phyloP scores from a whole-genome alignment of 257 asterid species.

The Phtheirospermum japonicum region DNA sequence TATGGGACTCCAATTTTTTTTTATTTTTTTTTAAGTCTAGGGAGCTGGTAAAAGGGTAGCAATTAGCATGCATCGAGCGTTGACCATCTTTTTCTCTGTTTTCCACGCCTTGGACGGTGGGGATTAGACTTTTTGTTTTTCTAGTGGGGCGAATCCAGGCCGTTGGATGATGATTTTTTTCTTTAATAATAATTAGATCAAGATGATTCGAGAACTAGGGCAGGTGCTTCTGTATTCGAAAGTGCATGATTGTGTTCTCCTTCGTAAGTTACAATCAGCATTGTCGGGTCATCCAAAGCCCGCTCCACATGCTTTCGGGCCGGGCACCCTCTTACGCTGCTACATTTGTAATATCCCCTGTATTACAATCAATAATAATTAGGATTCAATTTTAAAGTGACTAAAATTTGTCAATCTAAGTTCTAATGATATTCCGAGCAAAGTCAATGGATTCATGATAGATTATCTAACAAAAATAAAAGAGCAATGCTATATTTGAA shows the following conservation, averaged over 20 bases:
- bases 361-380: background rate
- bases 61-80: constrained; percentile 28
- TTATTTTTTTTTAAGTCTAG: no score
- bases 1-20: no score
- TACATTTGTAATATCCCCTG: constrained; percentile 94
- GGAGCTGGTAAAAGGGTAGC: background rate
- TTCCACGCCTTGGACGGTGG: constrained; percentile 33
- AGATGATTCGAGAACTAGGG: constrained; percentile 64
- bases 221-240: constrained; percentile 49
- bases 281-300: constrained; percentile 77
- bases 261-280: constrained; percentile 84
- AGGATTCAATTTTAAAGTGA: background rate
- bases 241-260: constrained; percentile 79
- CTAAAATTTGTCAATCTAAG: no score
- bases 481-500: no score
- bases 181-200: constrained; percentile 19
- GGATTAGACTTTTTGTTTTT: constrained; percentile 21
- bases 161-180: constrained; percentile 23
- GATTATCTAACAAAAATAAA: no score
- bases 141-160: constrained; percentile 25
- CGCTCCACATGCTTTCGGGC: constrained; percentile 90
- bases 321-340: constrained; percentile 89
- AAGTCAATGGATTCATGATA: no score
- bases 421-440: no score
- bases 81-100: constrained; percentile 34